Percentiles rank a stretch among this genome's conserved stretches.
These are phyloP conservation scores for Ilex asprella DNA, from an alignment of 257 asterid species.

Conservation along the genomic window DNA sequence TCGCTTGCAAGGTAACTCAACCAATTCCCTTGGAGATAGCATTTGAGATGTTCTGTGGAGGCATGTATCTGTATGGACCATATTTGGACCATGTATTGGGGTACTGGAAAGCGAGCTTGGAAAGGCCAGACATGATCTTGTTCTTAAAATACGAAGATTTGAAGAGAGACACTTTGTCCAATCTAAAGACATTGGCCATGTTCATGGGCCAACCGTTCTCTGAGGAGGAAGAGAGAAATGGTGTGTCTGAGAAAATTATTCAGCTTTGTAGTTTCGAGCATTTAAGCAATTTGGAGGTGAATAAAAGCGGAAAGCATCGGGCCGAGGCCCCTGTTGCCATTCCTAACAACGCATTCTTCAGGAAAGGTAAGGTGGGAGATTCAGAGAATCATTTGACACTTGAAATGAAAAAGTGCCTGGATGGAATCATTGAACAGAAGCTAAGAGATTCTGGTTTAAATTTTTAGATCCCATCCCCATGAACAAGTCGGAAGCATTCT, in stretches of 20 bases:
- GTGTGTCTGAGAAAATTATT: neutral
- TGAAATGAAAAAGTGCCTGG: neutral
- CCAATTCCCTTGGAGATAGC: neutral
- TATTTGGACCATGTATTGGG: conserved; percentile 14
- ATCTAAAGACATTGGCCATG: neutral
- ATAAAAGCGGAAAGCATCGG: neutral
- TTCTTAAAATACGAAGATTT: conserved; percentile 7
- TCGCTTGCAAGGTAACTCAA: conserved; percentile 10
- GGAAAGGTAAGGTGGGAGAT: conserved; percentile 1
- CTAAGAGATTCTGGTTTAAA: neutral
- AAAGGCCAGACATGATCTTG: conserved; percentile 1
- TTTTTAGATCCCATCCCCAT: too few species aligned
- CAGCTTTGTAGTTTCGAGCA: neutral
- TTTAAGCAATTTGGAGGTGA: neutral
- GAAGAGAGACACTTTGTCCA: neutral
- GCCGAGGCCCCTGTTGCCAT: neutral
- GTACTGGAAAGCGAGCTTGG: conserved; percentile 14
- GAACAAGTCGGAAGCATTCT: too few species aligned
- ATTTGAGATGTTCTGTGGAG: conserved; percentile 3
- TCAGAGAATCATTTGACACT: neutral
- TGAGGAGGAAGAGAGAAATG: neutral
- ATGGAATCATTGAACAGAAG: neutral
- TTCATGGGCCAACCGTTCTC: conserved; percentile 7
- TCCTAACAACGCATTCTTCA: too few species aligned
- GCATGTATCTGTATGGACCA: neutral